phyloP scores from a whole-genome alignment of 2,329 filamentous ascomycete genomes.

The Colletotrichum plurivorum region DNA sequence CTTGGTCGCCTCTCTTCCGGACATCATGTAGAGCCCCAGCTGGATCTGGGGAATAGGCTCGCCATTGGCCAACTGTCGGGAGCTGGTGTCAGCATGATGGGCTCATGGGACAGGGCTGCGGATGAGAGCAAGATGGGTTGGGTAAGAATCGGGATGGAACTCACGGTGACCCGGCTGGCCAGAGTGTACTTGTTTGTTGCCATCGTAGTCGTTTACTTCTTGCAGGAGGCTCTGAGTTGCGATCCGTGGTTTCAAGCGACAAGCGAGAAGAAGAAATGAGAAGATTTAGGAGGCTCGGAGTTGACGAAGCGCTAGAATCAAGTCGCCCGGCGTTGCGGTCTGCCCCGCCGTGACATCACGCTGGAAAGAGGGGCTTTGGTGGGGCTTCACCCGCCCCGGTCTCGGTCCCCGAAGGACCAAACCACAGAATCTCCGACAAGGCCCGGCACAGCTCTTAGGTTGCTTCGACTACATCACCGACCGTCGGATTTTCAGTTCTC shows the following conservation, averaged over 20 bases:
- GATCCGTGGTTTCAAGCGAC: background rate
- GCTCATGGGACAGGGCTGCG: background rate
- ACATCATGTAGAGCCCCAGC: slow-evolving; percentile 81
- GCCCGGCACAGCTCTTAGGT: background rate
- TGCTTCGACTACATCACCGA: slow-evolving; percentile 1
- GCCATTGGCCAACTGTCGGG: slow-evolving; percentile 71
- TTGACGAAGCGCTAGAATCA: background rate
- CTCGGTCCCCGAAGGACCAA: slow-evolving; percentile 33
- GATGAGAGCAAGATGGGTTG: background rate
- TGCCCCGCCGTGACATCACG: slow-evolving; percentile 41
- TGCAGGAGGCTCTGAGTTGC: background rate
- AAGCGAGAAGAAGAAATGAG: background rate
- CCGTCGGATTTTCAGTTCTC: no score
- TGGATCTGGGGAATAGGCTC: slow-evolving; percentile 79
- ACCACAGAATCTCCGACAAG: slow-evolving; percentile 17
- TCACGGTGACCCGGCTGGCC: slow-evolving; percentile 31
- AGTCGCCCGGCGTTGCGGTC: slow-evolving; percentile 10
- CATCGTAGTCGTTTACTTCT: slow-evolving; percentile 1
- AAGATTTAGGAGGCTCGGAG: slow-evolving; percentile 1
- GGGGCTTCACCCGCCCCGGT: slow-evolving; percentile 29
- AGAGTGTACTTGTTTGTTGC: slow-evolving; percentile 30
- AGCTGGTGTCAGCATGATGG: background rate
- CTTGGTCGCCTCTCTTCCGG: slow-evolving; percentile 69
- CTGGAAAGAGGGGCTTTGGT: slow-evolving; percentile 33
- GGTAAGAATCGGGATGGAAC: background rate